These are phyloP conservation scores for Candida krabiensis DNA, from an alignment of 805 yeast species.

Conservation along the genomic window DNA sequence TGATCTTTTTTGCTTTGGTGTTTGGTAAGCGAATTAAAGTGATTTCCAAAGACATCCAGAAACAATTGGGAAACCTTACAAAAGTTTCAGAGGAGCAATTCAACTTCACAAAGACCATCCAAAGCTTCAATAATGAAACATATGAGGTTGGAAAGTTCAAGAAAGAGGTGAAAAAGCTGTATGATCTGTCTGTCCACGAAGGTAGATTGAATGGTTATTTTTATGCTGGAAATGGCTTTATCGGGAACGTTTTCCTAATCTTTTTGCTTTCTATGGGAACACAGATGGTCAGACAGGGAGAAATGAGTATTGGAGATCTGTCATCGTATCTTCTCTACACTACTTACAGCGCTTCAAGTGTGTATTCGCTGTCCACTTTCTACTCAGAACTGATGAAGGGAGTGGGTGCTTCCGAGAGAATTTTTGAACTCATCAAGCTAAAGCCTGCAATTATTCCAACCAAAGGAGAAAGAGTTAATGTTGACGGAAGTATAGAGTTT, in stretches of 20 bases:
- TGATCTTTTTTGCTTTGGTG: constrained; percentile 72
- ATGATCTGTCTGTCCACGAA: constrained; percentile 70
- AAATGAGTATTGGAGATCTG: constrained; percentile 80
- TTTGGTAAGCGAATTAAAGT: constrained; percentile 80
- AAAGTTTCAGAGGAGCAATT: constrained; percentile 91
- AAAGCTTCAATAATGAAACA: constrained; percentile 84
- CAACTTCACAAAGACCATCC: constrained; percentile 82
- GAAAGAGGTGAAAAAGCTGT: constrained; percentile 64
- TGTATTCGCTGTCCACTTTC: constrained; percentile 86
- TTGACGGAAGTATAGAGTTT: constrained; percentile 61
- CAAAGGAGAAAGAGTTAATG: constrained; percentile 50
- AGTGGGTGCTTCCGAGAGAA: constrained; percentile 90
- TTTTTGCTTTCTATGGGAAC: constrained; percentile 80
- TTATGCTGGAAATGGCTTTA: constrained; percentile 75
- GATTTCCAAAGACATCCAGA: constrained; percentile 75
- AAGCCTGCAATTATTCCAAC: constrained; percentile 70
- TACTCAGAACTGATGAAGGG: constrained; percentile 97
- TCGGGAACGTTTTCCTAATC: constrained; percentile 81
- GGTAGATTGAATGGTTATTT: constrained; percentile 76
- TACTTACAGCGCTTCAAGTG: constrained; percentile 88
- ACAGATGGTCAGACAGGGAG: constrained; percentile 73
- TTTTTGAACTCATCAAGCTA: constrained; percentile 83
- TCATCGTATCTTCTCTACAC: constrained; percentile 96
- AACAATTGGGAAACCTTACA: constrained; percentile 80
- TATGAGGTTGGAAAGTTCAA: constrained; percentile 76